Evolutionary conservation across 2,329 filamentous ascomycete species (phyloP).

Genomic region (Fusarium luffae): DNA sequence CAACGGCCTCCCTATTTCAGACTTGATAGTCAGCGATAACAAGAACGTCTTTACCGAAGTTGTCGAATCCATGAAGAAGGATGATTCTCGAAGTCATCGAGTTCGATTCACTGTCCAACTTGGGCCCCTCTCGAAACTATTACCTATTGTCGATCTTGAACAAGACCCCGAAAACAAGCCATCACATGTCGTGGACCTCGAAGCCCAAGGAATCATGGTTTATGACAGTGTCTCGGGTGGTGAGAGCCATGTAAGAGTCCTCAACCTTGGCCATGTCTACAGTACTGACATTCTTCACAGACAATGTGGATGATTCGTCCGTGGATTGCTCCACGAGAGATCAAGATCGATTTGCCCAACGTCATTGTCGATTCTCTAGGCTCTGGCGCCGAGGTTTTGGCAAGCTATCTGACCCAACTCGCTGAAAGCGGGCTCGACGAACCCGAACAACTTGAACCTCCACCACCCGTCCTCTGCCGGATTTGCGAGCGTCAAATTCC

Average conservation of each 20-base stretch:
- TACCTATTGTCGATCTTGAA: slow-evolving; percentile 56
- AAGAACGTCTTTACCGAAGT: slow-evolving; percentile 83
- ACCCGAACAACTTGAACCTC: slow-evolving; percentile 79
- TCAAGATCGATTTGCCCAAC: slow-evolving; percentile 92
- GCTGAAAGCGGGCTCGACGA: slow-evolving; percentile 85
- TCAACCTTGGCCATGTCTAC: background rate
- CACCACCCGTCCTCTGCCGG: slow-evolving; percentile 90
- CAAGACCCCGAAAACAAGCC: slow-evolving; percentile 53
- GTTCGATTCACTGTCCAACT: slow-evolving; percentile 81
- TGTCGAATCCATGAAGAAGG: slow-evolving; percentile 88
- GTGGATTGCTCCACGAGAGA: slow-evolving; percentile 86
- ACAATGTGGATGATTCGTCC: slow-evolving; percentile 99
- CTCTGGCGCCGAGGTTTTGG: slow-evolving; percentile 92
- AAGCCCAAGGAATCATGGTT: slow-evolving; percentile 98
- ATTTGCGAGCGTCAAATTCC: slow-evolving; percentile 98
- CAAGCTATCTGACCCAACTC: slow-evolving; percentile 89
- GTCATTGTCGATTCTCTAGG: slow-evolving; percentile 93
- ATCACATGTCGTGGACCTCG: slow-evolving; percentile 74
- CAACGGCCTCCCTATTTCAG: slow-evolving; percentile 79
- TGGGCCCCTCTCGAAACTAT: slow-evolving; percentile 75
- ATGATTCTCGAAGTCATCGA: slow-evolving; percentile 92
- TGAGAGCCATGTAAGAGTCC: slow-evolving; percentile 85
- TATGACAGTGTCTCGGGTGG: slow-evolving; percentile 88
- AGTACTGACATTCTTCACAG: slow-evolving; percentile 59
- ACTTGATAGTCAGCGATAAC: slow-evolving; percentile 82